Evolutionary conservation across 306 rosid genomes (phyloP).

Genomic region (Sphenostylis stenocarpa): DNA sequence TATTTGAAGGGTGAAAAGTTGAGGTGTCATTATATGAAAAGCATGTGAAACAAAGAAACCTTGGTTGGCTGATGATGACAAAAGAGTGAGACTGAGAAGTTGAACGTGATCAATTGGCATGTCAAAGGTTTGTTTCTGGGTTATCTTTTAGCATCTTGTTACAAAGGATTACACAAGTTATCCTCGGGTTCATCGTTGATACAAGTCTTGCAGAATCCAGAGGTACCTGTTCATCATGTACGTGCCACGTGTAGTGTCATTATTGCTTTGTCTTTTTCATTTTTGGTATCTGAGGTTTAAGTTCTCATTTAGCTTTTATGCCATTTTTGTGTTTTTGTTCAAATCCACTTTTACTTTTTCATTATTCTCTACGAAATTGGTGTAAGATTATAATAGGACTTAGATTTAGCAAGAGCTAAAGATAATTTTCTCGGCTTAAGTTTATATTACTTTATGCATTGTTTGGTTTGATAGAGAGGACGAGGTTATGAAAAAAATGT

Average conservation of each 20-base stretch:
- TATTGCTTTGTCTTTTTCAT: neutral
- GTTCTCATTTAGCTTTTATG: neutral
- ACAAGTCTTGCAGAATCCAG: neutral
- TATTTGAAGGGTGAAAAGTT: neutral
- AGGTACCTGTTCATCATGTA: neutral
- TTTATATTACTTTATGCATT: neutral
- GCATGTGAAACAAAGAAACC: constrained; percentile 9
- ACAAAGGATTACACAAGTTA: neutral
- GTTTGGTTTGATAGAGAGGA: neutral
- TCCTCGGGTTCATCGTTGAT: constrained; percentile 7
- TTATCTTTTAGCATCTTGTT: constrained; percentile 32
- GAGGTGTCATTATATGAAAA: constrained; percentile 29
- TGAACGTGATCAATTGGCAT: constrained; percentile 27
- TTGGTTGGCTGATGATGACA: constrained; percentile 41
- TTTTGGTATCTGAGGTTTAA: neutral
- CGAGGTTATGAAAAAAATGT: no score
- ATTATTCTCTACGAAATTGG: neutral
- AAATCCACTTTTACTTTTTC: neutral
- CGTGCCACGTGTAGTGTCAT: neutral
- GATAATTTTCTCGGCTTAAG: neutral
- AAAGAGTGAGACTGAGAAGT: neutral
- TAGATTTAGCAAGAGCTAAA: neutral
- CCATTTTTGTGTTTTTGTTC: neutral
- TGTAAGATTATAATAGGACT: no score
- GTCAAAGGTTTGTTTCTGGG: constrained; percentile 22